These are phyloP conservation scores for Russula griseocarnosa DNA, from an alignment of 768 basidiomycete genomes.

Conservation along the genomic window DNA sequence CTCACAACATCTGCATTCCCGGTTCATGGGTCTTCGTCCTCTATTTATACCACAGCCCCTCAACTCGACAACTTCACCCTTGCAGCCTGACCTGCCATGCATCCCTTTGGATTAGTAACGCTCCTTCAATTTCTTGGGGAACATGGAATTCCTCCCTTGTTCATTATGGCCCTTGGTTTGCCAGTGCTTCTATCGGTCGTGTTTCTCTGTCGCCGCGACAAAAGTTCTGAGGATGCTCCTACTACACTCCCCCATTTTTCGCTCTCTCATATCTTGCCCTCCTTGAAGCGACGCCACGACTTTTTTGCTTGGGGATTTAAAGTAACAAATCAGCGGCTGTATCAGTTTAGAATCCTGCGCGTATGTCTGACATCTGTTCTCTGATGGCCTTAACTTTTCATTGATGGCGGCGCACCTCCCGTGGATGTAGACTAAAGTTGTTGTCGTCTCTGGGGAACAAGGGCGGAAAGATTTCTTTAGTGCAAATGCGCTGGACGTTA, in stretches of 20 bases:
- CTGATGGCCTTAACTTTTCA: background rate
- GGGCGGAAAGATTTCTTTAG: conserved; percentile 51
- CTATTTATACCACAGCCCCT: conserved; percentile 14
- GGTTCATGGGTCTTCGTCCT: background rate
- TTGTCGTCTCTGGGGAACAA: conserved; percentile 56
- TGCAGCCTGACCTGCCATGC: conserved; percentile 35
- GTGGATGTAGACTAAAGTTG: conserved; percentile 56
- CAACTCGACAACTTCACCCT: background rate
- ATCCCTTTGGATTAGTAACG: conserved; percentile 41
- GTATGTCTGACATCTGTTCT: conserved; percentile 44
- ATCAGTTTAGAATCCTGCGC: conserved; percentile 63
- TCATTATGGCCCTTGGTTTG: conserved; percentile 31
- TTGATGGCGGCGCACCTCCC: conserved; percentile 19
- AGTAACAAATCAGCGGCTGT: conserved; percentile 59
- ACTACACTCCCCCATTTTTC: conserved; percentile 54
- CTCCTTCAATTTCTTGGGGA: conserved; percentile 31
- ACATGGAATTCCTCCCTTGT: conserved; percentile 9
- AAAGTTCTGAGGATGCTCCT: conserved; percentile 40
- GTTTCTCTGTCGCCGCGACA: conserved; percentile 10
- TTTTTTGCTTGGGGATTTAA: conserved; percentile 71
- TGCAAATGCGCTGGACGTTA: conserved; percentile 59
- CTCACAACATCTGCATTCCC: background rate
- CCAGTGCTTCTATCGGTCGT: conserved; percentile 20
- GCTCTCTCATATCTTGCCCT: conserved; percentile 56
- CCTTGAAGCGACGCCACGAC: conserved; percentile 66